Evolutionary conservation across 1,284 basidiomycete species (phyloP).

Genomic region (Coniophora puteana): DNA sequence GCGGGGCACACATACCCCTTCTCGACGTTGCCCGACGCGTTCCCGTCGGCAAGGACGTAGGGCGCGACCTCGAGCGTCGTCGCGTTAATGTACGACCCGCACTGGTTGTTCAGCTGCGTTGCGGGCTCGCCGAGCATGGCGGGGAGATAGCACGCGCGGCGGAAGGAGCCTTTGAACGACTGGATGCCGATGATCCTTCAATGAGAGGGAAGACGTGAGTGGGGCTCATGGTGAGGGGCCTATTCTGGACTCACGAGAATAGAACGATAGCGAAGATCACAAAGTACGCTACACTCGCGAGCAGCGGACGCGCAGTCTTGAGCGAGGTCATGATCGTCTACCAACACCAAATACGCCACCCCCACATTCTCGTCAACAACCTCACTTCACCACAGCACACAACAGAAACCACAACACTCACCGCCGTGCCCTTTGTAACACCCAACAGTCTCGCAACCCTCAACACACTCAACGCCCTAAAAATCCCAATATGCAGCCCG

Average conservation of each 20-base stretch:
- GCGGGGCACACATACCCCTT: constrained; percentile 86
- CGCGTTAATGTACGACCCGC: constrained; percentile 77
- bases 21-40: constrained; percentile 20
- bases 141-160: constrained; percentile 58
- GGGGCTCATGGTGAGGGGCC: neutral
- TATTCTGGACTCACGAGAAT: constrained; percentile 76
- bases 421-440: constrained; percentile 89
- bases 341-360: constrained; percentile 1
- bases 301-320: constrained; percentile 85
- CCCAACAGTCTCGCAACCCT: constrained; percentile 82
- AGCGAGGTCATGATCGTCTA: constrained; percentile 93
- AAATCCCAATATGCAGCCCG: constrained; percentile 85
- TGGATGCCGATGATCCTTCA: constrained; percentile 85
- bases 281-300: constrained; percentile 89
- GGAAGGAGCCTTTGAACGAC: constrained; percentile 82
- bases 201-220: constrained; percentile 5
- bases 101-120: constrained; percentile 54
- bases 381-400: constrained; percentile 6
- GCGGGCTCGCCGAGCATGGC: constrained; percentile 47
- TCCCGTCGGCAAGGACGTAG: constrained; percentile 43
- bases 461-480: constrained; percentile 87
- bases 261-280: constrained; percentile 87
- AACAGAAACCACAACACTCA: constrained; percentile 31
- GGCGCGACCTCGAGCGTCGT: constrained; percentile 41
- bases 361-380: neutral